Evolutionary conservation across 768 basidiomycete species (phyloP), one percentile per base, ranked within the genome.

Genomic region (Hygrophorus pudorinus): DNA sequence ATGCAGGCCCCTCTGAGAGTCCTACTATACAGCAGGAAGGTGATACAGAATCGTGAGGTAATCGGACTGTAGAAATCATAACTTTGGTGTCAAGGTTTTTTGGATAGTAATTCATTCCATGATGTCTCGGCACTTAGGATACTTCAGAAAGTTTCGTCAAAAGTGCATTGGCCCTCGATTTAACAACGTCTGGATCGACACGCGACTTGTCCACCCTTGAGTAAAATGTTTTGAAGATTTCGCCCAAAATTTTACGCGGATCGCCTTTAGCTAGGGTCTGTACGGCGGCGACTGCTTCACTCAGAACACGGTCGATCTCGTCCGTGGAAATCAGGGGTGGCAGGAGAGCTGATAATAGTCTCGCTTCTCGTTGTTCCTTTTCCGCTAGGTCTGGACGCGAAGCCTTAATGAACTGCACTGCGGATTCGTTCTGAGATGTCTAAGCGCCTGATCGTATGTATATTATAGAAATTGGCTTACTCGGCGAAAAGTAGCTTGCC

Each of bases 191-290:
- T 3, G 75, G 52, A 51, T 81, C 75, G 5, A 85, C 81, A 10
- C 57, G 57, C 2, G 74, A 70, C 52, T 71, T 77, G 58, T 85
- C 79, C 3, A 84, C 68, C 48, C 64, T 63, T 11, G 66, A 57
- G 57, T 81, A 85, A 56, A 87, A 85, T 9, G 63, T 60, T 58
- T 79, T 82, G 59, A 81, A 71, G 47, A 85, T 61, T 35, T 59
- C 53, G 29, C 79, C 79, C 8, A 72, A 60, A 34, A 65, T 65
- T 45, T 63, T 62, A 30, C 59, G 60, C 4, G 44, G 56, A 40
- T 65, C 53, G 31, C 47, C 39, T 27, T 49, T 56, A 16, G 53
- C 46, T 5, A 60, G 56, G 29, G 14, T 43, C 13, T 62, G 57
- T 42, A n/a, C n/a, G n/a, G 42, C 56, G 1, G 59, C 51, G 32